Base-by-base conservation (phyloP, 2,329 filamentous ascomycete genomes). In the Xylariales sp. region DNA sequence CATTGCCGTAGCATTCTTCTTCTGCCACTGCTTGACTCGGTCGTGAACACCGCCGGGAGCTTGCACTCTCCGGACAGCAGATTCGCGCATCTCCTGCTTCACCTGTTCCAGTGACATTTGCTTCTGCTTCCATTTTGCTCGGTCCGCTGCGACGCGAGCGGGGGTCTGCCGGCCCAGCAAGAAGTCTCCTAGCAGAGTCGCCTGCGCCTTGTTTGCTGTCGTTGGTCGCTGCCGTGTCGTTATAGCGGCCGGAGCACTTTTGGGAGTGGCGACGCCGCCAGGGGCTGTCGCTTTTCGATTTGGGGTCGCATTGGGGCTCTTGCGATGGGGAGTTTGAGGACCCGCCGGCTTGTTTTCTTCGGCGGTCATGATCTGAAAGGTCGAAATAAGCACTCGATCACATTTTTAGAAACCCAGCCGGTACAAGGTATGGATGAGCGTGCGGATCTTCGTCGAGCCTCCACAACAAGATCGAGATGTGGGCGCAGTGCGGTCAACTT, bases 1-100 rank as follows among this genome's bases (percentile, higher is more conserved):
- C 61, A 83, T 74, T 18, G 81, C 83, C 5, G 76, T 74, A 23
- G 83, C 85, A 53, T 85, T 88, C 48, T 82, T 71, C 54, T 83
- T 83, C 61, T 95, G 88, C 89, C 89, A 95, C 61, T 83, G 76
- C 50, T 82, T 83, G 37, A 95, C 86, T 52, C 89, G 81, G 48
- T 87, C 84, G 45, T 78, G 78, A 33, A 94, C 85, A n/a, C 77
- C 77, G 4, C 76, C 74, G 0, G 78, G 85, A 53, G 67, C 76
- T 62, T 67, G 81, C 49, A 78, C 69, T 61, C 67, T 79, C 56
- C 62, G 72, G 37, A 74, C 76, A n/a, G 70, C 61, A 6, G 67
- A 76, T 48, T 80, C 67, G 37, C 73, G 74, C 74, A 78, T 78
- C 49, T 78, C 73, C 30, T 61, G 58, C 64, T 83, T 74, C 52